Conservation (phyloP, 768 basidiomycete species). For the Dioszegia hungarica region DNA sequence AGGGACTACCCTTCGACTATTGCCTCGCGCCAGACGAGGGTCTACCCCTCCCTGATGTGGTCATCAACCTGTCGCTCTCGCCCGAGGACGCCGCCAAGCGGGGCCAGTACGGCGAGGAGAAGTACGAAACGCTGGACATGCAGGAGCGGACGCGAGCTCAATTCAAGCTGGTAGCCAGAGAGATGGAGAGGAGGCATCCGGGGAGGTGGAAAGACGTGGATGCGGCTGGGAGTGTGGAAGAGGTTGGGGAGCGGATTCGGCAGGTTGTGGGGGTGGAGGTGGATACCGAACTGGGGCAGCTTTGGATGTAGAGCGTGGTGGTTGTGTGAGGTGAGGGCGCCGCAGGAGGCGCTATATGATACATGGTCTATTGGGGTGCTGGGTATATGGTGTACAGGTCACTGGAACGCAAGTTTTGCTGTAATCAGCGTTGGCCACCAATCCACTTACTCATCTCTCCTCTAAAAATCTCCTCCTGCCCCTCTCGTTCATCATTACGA, state of each 20-base stretch:
- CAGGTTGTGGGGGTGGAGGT: conserved; percentile 6
- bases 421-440: background rate
- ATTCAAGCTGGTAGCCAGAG: conserved; percentile 31
- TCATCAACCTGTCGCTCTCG: conserved; percentile 76
- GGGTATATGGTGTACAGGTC: too few relatives aligned
- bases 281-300: background rate
- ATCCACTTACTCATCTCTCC: conserved; percentile 21
- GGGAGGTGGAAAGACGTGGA: conserved; percentile 32
- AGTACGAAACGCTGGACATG: conserved; percentile 60
- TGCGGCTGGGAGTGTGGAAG: conserved; percentile 36
- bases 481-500: conserved; percentile 47
- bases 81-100: conserved; percentile 64
- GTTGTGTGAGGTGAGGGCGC: background rate
- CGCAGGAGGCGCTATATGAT: background rate
- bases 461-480: conserved; percentile 39
- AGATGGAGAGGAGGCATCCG: conserved; percentile 24
- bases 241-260: conserved; percentile 33
- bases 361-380: background rate
- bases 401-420: too few relatives aligned
- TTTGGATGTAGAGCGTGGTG: conserved; percentile 3
- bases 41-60: conserved; percentile 83
- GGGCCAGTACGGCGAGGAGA: conserved; percentile 77
- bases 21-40: conserved; percentile 78
- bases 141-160: conserved; percentile 30
- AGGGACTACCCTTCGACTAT: conserved; percentile 70